Evolutionary conservation across 495 filamentous ascomycete species (phyloP).

Genomic region (Aspergillus diversus): DNA sequence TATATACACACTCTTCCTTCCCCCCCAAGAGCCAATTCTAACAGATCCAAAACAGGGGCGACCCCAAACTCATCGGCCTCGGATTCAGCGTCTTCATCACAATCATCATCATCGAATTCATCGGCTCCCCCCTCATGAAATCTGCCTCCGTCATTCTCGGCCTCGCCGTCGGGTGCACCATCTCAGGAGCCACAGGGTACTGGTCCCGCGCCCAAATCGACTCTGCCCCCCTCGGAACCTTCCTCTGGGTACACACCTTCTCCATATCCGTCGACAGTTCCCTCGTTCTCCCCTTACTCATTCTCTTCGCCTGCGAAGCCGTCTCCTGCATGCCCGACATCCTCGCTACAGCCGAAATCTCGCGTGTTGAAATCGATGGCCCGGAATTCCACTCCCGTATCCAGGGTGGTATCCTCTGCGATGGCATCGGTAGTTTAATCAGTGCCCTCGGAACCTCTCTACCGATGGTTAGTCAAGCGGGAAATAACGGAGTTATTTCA

Average conservation of each 20-base stretch:
- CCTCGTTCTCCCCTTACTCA: constrained; percentile 72
- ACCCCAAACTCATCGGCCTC: constrained; percentile 75
- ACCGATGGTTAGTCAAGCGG: constrained; percentile 73
- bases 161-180: constrained; percentile 77
- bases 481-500: constrained; percentile 87
- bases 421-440: constrained; percentile 76
- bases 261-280: constrained; percentile 76
- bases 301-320: constrained; percentile 59
- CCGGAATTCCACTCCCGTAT: constrained; percentile 78
- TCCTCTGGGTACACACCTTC: constrained; percentile 87
- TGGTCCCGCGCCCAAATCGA: constrained; percentile 70
- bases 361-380: constrained; percentile 77
- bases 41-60: constrained; percentile 58
- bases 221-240: constrained; percentile 67
- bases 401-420: constrained; percentile 80
- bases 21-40: background rate
- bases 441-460: constrained; percentile 77
- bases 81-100: constrained; percentile 84
- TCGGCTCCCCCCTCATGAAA: constrained; percentile 74
- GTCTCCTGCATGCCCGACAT: constrained; percentile 86
- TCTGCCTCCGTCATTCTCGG: constrained; percentile 74
- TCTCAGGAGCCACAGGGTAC: constrained; percentile 77
- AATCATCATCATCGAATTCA: constrained; percentile 76
- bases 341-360: constrained; percentile 76
- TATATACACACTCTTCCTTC: constrained; percentile 13